phyloP scores from a whole-genome alignment of 192 early-diverging fungal species.

The Gamsiella multidivaricata region DNA sequence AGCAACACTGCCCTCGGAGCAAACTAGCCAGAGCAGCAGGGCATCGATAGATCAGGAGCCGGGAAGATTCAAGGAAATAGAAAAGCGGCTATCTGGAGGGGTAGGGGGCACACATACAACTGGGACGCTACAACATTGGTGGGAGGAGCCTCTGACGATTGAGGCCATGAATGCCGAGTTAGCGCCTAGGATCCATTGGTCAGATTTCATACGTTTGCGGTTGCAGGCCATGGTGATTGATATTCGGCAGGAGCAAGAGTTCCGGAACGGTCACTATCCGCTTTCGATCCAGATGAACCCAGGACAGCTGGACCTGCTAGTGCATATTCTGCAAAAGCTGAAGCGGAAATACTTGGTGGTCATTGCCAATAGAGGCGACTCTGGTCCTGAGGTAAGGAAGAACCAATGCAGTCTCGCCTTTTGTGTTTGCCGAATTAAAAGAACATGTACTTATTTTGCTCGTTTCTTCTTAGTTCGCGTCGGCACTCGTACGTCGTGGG shows the following conservation, averaged over 20 bases:
- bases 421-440: neutral
- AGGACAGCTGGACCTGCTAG: slow-evolving; percentile 54
- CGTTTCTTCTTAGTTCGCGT: slow-evolving; percentile 54
- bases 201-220: slow-evolving; percentile 59
- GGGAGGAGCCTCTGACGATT: slow-evolving; percentile 61
- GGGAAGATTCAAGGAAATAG: slow-evolving; percentile 16
- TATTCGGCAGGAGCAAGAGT: slow-evolving; percentile 66
- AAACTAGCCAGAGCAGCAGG: neutral
- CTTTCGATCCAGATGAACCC: slow-evolving; percentile 63
- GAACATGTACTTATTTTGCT: neutral
- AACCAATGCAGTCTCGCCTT: too few relatives aligned
- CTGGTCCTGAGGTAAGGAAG: slow-evolving; percentile 68
- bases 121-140: slow-evolving; percentile 48
- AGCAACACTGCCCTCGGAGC: neutral
- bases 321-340: slow-evolving; percentile 56
- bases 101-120: neutral
- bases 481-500: slow-evolving; percentile 52
- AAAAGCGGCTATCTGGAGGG: slow-evolving; percentile 20
- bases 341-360: slow-evolving; percentile 67
- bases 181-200: slow-evolving; percentile 63
- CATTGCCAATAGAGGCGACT: slow-evolving; percentile 54
- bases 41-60: slow-evolving; percentile 12
- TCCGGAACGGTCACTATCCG: slow-evolving; percentile 65
- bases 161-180: slow-evolving; percentile 62
- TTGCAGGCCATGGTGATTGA: slow-evolving; percentile 66